Evolutionary conservation across 371 early-diverging fungal genomes (phyloP), one percentile per base, ranked within the genome.

Genomic region (Mortierella sp.): DNA sequence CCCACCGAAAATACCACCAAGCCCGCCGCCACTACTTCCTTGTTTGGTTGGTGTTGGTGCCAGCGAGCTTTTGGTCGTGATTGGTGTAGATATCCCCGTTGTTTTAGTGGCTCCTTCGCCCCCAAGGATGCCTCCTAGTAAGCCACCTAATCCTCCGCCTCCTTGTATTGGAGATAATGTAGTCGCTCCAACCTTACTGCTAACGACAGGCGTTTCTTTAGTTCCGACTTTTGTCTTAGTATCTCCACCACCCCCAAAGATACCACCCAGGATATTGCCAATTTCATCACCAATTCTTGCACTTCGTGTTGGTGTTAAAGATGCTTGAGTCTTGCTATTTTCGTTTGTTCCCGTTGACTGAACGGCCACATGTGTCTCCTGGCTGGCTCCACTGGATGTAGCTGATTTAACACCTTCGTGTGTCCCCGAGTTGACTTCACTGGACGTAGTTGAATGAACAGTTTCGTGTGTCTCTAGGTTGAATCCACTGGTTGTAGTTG

Each of bases 111-210:
- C 20, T 20, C 22, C 12, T 11, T n/a, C 47, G 26, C 20, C 30
- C 39, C 64, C 64, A 37, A 64, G 32, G 64, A 64, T 51, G 22
- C 5, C 32, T 11, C 52, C 54, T 5, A 49, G 22, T 6, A 64
- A 35, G n/a, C 22, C 35, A 20, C 28, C 51, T 18, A 49, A 20
- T 18, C 54, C 37, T 47, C 47, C 47, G 18, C 16, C 47, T 47
- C 47, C 47, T 47, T 47, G 9, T 12, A 10, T 47, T 47, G 47
- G 18, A 11, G 47, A 18, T 18, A 47, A 18, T 47, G 47, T 47
- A 47, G 47, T 47, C 6, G 26, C 16, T 3, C 22, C 54, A 5
- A 5, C 54, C 5, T 24, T 24, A 54, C 8, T 8, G 10, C 24
- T 54, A 16, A 24, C 12, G 8, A 16, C 26, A 24, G 26, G 5